phyloP scores from a whole-genome alignment of 2,329 filamentous ascomycete species.

The Fusarium sp. region DNA sequence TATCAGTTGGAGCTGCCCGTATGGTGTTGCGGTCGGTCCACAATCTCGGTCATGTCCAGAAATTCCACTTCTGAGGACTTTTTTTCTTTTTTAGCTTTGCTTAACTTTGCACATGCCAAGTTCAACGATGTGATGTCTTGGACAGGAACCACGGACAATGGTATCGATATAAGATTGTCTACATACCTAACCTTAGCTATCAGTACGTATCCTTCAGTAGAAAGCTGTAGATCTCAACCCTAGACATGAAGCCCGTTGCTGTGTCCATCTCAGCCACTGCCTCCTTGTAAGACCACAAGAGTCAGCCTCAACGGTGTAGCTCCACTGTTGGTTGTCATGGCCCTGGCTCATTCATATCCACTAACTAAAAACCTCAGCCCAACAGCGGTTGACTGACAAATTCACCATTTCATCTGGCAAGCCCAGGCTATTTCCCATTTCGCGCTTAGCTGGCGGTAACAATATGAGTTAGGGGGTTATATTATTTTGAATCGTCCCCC shows the following conservation, averaged over 20 bases:
- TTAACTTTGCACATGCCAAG: neutral
- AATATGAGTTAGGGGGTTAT: constrained; percentile 27
- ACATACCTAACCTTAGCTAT: constrained; percentile 1
- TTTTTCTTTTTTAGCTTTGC: neutral
- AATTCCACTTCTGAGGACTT: constrained; percentile 10
- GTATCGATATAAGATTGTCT: neutral
- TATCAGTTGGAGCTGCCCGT: constrained; percentile 5
- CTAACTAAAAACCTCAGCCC: constrained; percentile 31
- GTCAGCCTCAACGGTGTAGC: constrained; percentile 9
- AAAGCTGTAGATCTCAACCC: constrained; percentile 1
- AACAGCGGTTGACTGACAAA: constrained; percentile 25
- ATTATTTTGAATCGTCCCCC: constrained; percentile 19
- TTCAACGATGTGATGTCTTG: neutral
- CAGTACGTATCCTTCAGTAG: neutral
- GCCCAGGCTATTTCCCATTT: constrained; percentile 24
- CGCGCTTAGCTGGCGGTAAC: constrained; percentile 29
- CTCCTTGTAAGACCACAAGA: neutral
- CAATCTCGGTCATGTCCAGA: constrained; percentile 33
- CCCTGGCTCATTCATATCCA: constrained; percentile 18
- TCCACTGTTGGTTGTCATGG: constrained; percentile 13
- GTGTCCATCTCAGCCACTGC: neutral
- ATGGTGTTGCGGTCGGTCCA: constrained; percentile 11
- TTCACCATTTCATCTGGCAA: constrained; percentile 30
- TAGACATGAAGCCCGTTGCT: neutral
- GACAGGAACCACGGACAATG: neutral